A percentile compares a stretch with the other conserved stretches of the same genome.
Evolutionary conservation across 352 stramenopile species (phyloP).

Genomic region (Phytophthora agathidicida): DNA sequence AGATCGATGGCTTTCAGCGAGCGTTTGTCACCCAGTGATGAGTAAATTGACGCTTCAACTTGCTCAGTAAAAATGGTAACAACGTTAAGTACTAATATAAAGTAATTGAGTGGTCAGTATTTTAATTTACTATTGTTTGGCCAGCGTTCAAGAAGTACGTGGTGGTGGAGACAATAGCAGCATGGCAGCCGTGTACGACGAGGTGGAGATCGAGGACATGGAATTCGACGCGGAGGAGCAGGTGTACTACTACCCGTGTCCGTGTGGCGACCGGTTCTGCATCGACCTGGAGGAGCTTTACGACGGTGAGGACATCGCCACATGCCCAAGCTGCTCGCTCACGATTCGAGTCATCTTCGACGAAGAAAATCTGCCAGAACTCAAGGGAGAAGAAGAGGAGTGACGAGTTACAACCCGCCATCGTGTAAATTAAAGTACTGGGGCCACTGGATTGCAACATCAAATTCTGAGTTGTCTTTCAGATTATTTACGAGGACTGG

Average conservation of each 20-base stretch:
- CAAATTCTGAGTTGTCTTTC: neutral
- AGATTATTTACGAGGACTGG: neutral
- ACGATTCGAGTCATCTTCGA: conserved; percentile 97
- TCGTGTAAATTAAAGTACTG: conserved; percentile 23
- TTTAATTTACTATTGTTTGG: no score
- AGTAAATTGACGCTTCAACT: no score
- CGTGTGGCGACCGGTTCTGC: conserved; percentile 95
- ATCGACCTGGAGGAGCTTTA: conserved; percentile 87
- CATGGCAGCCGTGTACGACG: conserved; percentile 95
- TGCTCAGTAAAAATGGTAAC: no score
- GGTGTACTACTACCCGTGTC: conserved; percentile 97
- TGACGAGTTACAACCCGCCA: neutral
- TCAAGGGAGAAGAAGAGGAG: conserved; percentile 63
- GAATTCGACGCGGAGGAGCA: conserved; percentile 93
- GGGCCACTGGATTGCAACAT: neutral
- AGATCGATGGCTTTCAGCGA: neutral
- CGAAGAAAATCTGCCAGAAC: conserved; percentile 78
- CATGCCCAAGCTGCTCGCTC: conserved; percentile 96
- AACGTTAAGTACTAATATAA: conserved; percentile 17
- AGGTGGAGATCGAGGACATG: conserved; percentile 99
- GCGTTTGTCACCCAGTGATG: no score
- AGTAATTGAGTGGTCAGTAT: no score
- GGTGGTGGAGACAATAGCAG: conserved; percentile 1
- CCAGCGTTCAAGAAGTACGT: no score
- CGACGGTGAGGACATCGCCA: conserved; percentile 97